These are phyloP conservation scores for Cercospora sesami DNA, from an alignment of 2,329 filamentous ascomycete genomes.

Conservation along the genomic window DNA sequence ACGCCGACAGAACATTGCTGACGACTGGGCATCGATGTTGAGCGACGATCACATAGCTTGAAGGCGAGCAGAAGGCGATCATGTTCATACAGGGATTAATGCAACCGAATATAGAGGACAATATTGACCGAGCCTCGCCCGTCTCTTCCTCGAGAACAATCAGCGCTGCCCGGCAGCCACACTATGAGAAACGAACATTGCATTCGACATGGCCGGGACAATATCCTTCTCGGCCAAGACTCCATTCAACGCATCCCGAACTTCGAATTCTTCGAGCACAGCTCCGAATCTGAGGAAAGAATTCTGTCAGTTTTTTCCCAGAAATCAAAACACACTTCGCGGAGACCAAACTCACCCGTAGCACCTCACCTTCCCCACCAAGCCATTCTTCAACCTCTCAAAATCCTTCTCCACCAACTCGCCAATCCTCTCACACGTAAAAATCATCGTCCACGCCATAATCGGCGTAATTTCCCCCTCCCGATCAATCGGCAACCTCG, in stretches of 20 bases:
- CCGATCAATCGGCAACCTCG: slow-evolving; percentile 66
- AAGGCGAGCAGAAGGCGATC: neutral
- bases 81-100: neutral
- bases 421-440: slow-evolving; percentile 67
- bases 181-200: neutral
- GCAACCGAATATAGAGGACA: neutral
- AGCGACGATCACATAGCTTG: no score
- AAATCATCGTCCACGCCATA: slow-evolving; percentile 86
- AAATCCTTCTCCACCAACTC: slow-evolving; percentile 51
- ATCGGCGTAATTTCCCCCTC: slow-evolving; percentile 92
- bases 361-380: slow-evolving; percentile 80
- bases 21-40: neutral
- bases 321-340: neutral
- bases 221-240: slow-evolving; percentile 61
- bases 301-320: no score
- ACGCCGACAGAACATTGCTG: neutral
- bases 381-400: slow-evolving; percentile 33
- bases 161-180: neutral
- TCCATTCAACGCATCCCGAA: slow-evolving; percentile 73
- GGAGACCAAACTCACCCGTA: slow-evolving; percentile 83
- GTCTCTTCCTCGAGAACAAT: neutral
- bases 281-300: slow-evolving; percentile 66
- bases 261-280: slow-evolving; percentile 70
- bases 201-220: slow-evolving; percentile 18
- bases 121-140: neutral